Evolutionary conservation across 129 eudicot genomes (phyloP).

Genomic region (Helianthus tuberosus): DNA sequence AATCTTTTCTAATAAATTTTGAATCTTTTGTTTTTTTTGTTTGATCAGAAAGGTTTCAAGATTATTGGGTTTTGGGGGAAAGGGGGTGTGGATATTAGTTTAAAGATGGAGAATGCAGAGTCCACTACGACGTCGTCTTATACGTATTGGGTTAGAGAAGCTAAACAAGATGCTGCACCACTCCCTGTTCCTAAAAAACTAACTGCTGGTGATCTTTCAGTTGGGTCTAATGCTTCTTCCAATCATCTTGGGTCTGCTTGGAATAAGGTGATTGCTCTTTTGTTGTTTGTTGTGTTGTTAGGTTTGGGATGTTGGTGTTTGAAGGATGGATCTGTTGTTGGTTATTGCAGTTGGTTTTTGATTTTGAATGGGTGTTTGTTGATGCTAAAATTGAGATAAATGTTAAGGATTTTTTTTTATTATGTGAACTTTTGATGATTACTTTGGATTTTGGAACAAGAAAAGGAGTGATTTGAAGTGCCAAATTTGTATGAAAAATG

Average conservation of each 20-base stretch:
- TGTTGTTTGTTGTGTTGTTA: background rate
- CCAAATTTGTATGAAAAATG: background rate
- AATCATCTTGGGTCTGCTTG: conserved; percentile 97
- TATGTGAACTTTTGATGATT: background rate
- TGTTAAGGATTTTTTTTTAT: background rate
- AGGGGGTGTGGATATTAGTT: too few species aligned
- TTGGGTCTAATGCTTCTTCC: conserved; percentile 43
- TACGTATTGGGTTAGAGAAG: conserved; percentile 84
- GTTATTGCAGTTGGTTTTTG: background rate
- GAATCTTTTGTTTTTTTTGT: background rate
- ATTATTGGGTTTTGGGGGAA: background rate
- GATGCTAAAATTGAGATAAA: background rate
- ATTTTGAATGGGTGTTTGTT: background rate
- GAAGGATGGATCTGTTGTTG: conserved; percentile 8
- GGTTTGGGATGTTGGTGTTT: background rate
- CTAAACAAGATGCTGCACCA: conserved; percentile 80
- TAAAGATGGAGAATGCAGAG: conserved; percentile 40
- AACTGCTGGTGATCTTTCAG: conserved; percentile 45
- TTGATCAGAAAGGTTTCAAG: conserved; percentile 8
- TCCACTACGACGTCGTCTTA: conserved; percentile 54
- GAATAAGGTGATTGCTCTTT: conserved; percentile 55
- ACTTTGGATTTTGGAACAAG: too few species aligned
- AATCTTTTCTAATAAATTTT: background rate
- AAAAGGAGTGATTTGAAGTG: background rate
- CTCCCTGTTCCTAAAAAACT: conserved; percentile 83